Evolutionary conservation across 2,329 filamentous ascomycete species (phyloP).

Genomic region (Colletotrichum sp.): DNA sequence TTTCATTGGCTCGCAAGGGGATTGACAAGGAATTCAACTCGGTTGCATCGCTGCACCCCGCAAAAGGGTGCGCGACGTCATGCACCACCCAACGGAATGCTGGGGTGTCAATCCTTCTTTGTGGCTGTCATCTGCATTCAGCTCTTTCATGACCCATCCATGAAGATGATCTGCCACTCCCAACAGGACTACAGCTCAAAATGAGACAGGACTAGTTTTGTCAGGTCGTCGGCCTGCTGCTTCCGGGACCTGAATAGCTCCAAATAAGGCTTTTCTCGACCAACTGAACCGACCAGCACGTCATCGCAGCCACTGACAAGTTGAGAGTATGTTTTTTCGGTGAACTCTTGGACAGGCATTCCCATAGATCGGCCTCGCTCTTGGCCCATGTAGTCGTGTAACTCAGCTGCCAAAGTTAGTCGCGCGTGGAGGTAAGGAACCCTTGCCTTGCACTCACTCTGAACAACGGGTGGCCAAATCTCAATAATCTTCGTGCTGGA

Average conservation of each 20-base stretch:
- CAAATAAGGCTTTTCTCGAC: not conserved
- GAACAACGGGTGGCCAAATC: slow-evolving; percentile 35
- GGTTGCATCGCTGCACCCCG: not conserved
- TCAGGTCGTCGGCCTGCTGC: not conserved
- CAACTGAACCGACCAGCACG: slow-evolving; percentile 15
- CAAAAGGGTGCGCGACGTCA: not conserved
- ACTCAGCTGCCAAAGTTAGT: slow-evolving; percentile 19
- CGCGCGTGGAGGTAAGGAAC: slow-evolving; percentile 24
- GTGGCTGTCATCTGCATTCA: not conserved
- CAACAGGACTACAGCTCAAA: not conserved
- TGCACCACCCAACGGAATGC: not conserved
- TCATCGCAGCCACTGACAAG: slow-evolving; percentile 39
- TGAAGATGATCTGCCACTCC: not conserved
- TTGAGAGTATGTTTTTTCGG: slow-evolving; percentile 37
- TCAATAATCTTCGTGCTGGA: slow-evolving; percentile 39
- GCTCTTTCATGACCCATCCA: not conserved
- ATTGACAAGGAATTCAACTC: not conserved
- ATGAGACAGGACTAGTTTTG: not conserved
- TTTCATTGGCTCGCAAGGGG: not conserved
- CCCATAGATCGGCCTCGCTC: slow-evolving; percentile 20
- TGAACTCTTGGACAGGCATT: slow-evolving; percentile 34
- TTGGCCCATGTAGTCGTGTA: slow-evolving; percentile 26
- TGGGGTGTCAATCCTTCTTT: not conserved
- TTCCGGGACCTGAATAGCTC: not conserved
- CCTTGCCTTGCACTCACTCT: slow-evolving; percentile 30